Conservation (phyloP, 306 rosid genomes). For the Malus fusca region DNA sequence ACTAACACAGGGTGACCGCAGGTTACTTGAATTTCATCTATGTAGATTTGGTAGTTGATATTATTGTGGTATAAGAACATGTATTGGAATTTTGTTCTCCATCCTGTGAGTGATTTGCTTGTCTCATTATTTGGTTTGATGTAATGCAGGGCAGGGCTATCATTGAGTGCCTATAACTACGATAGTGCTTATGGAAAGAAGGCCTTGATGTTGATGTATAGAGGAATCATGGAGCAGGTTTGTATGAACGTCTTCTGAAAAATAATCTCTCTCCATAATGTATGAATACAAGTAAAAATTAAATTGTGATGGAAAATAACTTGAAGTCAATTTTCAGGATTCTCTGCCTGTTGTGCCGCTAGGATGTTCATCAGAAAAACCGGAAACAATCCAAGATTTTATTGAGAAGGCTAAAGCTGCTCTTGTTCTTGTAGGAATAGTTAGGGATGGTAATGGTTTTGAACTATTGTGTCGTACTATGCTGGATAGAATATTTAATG, state of each 20-base stretch:
- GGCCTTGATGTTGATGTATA: conserved; percentile 81
- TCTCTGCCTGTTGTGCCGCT: conserved; percentile 85
- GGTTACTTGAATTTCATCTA: conserved; percentile 44
- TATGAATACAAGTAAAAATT: conserved; percentile 9
- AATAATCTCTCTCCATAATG: conserved; percentile 1
- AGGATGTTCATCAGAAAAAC: conserved; percentile 76
- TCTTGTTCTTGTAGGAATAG: conserved; percentile 87
- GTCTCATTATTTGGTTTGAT: conserved; percentile 25
- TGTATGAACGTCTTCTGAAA: conserved; percentile 16
- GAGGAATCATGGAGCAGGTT: conserved; percentile 97
- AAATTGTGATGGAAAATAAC: conserved; percentile 20
- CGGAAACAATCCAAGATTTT: conserved; percentile 68
- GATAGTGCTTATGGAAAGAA: conserved; percentile 92
- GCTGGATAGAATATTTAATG: neutral
- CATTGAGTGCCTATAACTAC: conserved; percentile 87
- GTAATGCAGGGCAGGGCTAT: conserved; percentile 80
- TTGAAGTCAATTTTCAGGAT: conserved; percentile 48
- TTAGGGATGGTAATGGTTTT: conserved; percentile 50
- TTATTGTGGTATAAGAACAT: conserved; percentile 1
- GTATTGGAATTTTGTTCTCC: conserved; percentile 18
- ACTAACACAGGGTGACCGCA: conserved; percentile 97
- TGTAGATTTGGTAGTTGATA: conserved; percentile 6
- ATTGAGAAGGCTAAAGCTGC: conserved; percentile 75
- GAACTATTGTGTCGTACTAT: neutral
- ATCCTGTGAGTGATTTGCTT: conserved; percentile 9